These are phyloP conservation scores for Kurtzmaniella quercitrusa DNA, from an alignment of 1,139 yeast species.

Conservation along the genomic window DNA sequence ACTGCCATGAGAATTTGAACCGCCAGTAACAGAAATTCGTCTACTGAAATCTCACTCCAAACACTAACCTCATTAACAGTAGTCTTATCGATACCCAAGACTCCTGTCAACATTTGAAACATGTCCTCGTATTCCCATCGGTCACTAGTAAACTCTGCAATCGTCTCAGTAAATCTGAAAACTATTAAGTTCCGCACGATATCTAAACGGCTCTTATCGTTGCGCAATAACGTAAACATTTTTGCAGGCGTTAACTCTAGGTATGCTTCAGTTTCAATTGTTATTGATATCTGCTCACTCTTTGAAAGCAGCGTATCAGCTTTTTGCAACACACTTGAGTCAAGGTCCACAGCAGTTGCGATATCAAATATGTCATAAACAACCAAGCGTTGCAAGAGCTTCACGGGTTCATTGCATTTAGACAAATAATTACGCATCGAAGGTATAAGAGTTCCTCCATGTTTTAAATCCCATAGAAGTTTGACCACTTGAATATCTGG, in stretches of 20 bases:
- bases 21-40: conserved; percentile 52
- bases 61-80: background rate
- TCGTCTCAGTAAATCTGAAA: background rate
- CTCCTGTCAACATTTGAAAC: background rate
- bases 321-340: background rate
- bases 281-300: background rate
- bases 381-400: conserved; percentile 2
- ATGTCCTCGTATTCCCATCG: background rate
- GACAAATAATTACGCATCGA: background rate
- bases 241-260: background rate
- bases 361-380: conserved; percentile 3
- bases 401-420: background rate
- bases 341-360: background rate
- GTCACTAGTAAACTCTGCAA: background rate
- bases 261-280: background rate
- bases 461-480: conserved; percentile 4
- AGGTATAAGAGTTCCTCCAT: background rate
- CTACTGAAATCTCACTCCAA: conserved; percentile 15
- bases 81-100: background rate
- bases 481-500: conserved; percentile 3
- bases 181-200: background rate
- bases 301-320: background rate
- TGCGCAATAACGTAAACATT: background rate
- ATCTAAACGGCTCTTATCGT: background rate
- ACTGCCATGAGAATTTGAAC: conserved; percentile 42